These are phyloP conservation scores for Vigna unguiculata DNA, from an alignment of 306 rosid genomes.

Conservation along the genomic window DNA sequence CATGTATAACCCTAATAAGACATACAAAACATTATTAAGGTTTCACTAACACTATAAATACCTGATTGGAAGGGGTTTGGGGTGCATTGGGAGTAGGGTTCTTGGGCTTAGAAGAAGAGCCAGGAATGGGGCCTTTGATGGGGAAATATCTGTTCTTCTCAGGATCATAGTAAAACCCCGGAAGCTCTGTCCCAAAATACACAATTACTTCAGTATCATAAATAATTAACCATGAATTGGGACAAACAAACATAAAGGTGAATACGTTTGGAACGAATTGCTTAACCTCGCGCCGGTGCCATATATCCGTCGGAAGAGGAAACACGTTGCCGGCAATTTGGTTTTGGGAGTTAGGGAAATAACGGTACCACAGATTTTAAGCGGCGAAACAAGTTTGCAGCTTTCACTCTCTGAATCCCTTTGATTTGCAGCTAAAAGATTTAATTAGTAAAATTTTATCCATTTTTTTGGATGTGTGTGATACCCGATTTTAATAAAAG, in stretches of 20 bases:
- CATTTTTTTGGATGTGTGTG: no score
- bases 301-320: conserved; percentile 29
- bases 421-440: no score
- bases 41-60: not conserved
- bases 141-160: conserved; percentile 89
- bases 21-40: conserved; percentile 4
- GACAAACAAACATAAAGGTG: not conserved
- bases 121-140: conserved; percentile 82
- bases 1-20: not conserved
- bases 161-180: conserved; percentile 80
- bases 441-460: no score
- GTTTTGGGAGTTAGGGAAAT: not conserved
- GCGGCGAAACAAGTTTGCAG: no score
- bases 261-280: not conserved
- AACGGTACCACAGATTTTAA: no score
- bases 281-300: conserved; percentile 47
- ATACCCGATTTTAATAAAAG: no score
- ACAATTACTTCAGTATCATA: not conserved
- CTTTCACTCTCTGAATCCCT: no score
- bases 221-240: not conserved
- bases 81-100: conserved; percentile 32
- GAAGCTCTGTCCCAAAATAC: conserved; percentile 61
- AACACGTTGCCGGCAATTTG: not conserved
- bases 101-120: conserved; percentile 58
- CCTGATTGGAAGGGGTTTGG: conserved; percentile 54